These are phyloP conservation scores for Alternaria incomplexa DNA, from an alignment of 2,329 filamentous ascomycete genomes.

Conservation along the genomic window DNA sequence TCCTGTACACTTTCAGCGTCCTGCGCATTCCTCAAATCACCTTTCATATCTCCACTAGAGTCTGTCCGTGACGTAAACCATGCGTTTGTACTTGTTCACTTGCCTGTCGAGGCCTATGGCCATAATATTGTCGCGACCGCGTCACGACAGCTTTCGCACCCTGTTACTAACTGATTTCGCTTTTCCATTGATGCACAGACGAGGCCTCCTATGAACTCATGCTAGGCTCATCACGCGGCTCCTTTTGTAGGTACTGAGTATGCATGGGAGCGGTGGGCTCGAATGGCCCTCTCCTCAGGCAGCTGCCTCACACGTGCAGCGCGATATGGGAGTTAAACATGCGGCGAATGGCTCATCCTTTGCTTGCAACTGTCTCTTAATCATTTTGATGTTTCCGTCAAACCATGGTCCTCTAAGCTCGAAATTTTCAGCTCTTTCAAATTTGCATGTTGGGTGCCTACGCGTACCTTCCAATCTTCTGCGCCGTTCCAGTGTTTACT, in stretches of 20 bases:
- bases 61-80: no score
- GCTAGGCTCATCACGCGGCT: background rate
- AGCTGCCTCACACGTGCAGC: background rate
- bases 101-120: background rate
- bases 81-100: background rate
- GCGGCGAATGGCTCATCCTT: background rate
- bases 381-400: background rate
- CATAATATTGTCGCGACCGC: background rate
- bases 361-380: background rate
- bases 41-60: no score
- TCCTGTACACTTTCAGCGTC: rapidly evolving
- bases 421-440: background rate
- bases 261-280: background rate
- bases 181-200: background rate
- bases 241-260: background rate
- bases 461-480: background rate
- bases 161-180: background rate
- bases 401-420: background rate
- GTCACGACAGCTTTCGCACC: background rate
- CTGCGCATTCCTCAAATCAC: background rate
- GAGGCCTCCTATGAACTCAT: background rate
- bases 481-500: background rate
- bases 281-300: background rate
- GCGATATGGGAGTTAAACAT: background rate
- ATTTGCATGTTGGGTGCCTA: background rate